Base-by-base conservation (phyloP, 768 basidiomycete genomes). In the Grammothele lineata region DNA sequence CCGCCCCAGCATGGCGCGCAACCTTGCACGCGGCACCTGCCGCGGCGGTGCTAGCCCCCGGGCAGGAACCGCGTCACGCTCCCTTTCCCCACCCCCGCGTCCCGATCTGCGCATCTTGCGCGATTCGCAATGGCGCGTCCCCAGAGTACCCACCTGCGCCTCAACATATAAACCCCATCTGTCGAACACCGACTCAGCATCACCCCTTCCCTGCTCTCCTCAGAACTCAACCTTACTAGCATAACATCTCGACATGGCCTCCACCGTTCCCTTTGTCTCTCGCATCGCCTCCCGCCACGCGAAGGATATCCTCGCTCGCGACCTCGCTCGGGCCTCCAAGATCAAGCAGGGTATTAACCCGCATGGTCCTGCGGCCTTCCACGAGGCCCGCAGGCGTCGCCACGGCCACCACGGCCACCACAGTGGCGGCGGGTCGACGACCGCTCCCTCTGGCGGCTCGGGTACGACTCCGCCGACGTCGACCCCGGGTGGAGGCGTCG, bases 291-390 rank as follows among this genome's bases (percentile, higher is more conserved):
- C 44, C 40, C 50, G 64, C n/a, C 70, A 72, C 36, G 76, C 70
- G 15, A 70, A 63, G 56, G 69, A 76, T 26, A 67, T 82, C 53
- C 62, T 81, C 37, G 69, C 74, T 23, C 73, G 74, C 58, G 80
- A 83, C 61, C 66, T 68, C 50, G 69, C 70, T 37, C 74, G 81
- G 14, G 79, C 80, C 10, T 62, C 70, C 62, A 83, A 78, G 67
- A 53, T 83, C 54, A 57, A 80, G n/a, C 64, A 70, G 22, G 79
- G 78, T 19, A 32, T 76, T 34, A 74, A 77, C 44, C 73, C 78
- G 0, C 77, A 81, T 48, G 78, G 80, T 14, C 81, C 80, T 11
- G 43, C 45, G 11, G 66, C 68, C 5, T 64, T 67, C 50, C 55
- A 57, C 23, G 60, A 67, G 42, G 44, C 55, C 24, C 59, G 59